phyloP scores from a whole-genome alignment of 2,329 filamentous ascomycete genomes.

The Metarhizium rileyi region DNA sequence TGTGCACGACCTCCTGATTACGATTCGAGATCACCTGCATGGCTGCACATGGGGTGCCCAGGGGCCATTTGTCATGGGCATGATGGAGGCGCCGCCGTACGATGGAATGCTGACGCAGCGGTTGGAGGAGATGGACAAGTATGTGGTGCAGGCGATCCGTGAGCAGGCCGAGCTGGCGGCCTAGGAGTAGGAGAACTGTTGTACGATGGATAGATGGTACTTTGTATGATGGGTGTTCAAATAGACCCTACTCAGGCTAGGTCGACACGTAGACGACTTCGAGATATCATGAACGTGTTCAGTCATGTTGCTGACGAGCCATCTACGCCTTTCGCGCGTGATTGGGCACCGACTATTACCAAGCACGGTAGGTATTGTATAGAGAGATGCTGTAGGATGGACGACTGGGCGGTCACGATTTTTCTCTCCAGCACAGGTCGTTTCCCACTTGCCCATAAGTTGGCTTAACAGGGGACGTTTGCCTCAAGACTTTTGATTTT shows the following conservation, averaged over 20 bases:
- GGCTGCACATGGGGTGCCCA: constrained; percentile 26
- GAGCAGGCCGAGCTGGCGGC: neutral
- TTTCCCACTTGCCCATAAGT: no score
- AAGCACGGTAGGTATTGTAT: no score
- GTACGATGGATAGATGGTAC: neutral
- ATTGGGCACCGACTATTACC: no score
- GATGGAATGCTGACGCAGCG: constrained; percentile 18
- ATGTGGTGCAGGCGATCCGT: constrained; percentile 7
- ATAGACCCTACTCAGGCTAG: neutral
- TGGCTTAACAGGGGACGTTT: no score
- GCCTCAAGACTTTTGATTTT: no score
- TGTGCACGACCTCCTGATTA: constrained; percentile 16
- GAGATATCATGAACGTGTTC: no score
- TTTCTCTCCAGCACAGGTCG: no score
- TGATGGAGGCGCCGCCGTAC: constrained; percentile 27
- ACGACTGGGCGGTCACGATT: no score
- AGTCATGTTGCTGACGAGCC: no score
- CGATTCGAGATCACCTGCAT: constrained; percentile 24
- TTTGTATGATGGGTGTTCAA: neutral
- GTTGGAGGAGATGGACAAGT: constrained; percentile 16
- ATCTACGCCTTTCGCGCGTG: no score
- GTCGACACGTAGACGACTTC: no score
- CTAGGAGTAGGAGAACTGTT: neutral
- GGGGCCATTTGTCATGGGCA: constrained; percentile 28
- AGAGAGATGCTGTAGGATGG: no score